These are phyloP conservation scores for Orychophragmus violaceus DNA, from an alignment of 345 rosid genomes.

Conservation along the genomic window DNA sequence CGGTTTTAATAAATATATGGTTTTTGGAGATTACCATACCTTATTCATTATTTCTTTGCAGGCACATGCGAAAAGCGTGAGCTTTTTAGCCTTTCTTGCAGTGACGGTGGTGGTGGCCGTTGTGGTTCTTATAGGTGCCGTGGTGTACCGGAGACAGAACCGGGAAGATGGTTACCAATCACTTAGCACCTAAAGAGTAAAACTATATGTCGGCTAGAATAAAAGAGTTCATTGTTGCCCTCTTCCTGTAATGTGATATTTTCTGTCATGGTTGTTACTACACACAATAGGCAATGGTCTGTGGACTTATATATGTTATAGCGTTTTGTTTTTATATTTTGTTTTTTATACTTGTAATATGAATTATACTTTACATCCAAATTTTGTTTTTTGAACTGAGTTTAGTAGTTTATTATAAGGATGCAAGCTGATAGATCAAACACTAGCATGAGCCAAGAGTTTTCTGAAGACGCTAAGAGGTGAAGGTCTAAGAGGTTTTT, in stretches of 20 bases:
- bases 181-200: slow-evolving; percentile 24
- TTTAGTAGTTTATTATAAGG: slow-evolving; percentile 36
- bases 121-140: slow-evolving; percentile 22
- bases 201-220: background rate
- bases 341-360: background rate
- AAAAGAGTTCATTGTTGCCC: background rate
- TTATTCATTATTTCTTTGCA: background rate
- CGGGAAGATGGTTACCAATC: slow-evolving; percentile 42
- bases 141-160: slow-evolving; percentile 24
- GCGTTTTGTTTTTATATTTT: background rate
- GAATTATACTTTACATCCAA: background rate
- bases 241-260: background rate
- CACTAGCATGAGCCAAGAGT: slow-evolving; percentile 77
- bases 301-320: background rate
- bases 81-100: background rate
- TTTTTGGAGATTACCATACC: background rate
- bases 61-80: slow-evolving; percentile 11
- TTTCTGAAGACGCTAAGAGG: slow-evolving; percentile 65
- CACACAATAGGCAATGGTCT: background rate
- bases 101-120: slow-evolving; percentile 29
- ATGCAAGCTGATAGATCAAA: slow-evolving; percentile 80
- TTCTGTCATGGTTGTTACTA: background rate
- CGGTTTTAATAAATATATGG: background rate
- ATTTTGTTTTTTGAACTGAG: background rate
- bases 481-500: slow-evolving; percentile 83